These are phyloP conservation scores for Oropetium thomaeum DNA, from an alignment of 176 grass and related monocot species.

Conservation along the genomic window DNA sequence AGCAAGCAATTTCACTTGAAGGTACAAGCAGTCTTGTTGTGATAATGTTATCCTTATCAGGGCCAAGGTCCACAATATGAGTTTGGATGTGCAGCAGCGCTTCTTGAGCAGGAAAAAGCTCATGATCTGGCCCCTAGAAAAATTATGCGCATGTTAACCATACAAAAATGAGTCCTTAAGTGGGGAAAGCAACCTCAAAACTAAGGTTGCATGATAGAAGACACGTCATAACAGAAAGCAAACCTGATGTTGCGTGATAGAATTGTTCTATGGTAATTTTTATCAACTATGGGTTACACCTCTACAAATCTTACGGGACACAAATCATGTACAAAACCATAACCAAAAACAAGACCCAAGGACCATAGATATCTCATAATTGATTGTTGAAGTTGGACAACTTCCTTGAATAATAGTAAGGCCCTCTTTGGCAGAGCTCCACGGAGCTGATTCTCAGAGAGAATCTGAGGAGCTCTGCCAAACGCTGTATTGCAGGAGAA, in stretches of 20 bases:
- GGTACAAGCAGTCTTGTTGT: conserved; percentile 89
- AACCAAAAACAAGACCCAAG: neutral
- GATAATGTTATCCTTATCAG: conserved; percentile 94
- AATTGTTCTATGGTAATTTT: conserved; percentile 1
- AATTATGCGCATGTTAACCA: conserved; percentile 15
- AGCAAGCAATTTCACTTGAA: conserved; percentile 82
- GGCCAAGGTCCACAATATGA: conserved; percentile 92
- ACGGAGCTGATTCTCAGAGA: too few relatives aligned
- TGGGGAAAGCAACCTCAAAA: conserved; percentile 7
- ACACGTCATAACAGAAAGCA: neutral
- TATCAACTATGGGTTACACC: neutral
- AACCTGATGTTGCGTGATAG: conserved; percentile 1
- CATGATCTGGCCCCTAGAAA: conserved; percentile 78
- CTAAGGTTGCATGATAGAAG: too few relatives aligned
- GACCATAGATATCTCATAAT: neutral
- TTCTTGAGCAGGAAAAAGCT: conserved; percentile 95
- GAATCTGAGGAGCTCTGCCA: too few relatives aligned
- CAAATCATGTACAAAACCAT: neutral
- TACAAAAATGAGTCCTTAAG: neutral
- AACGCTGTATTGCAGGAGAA: too few relatives aligned
- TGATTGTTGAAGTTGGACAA: neutral
- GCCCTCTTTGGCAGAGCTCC: too few relatives aligned
- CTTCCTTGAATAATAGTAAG: neutral
- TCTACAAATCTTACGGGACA: neutral
- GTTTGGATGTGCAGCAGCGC: conserved; percentile 92